Evolutionary conservation across 169 alveolate species (phyloP), one percentile per base, ranked within the genome.

Genomic region (Theileria sp.): DNA sequence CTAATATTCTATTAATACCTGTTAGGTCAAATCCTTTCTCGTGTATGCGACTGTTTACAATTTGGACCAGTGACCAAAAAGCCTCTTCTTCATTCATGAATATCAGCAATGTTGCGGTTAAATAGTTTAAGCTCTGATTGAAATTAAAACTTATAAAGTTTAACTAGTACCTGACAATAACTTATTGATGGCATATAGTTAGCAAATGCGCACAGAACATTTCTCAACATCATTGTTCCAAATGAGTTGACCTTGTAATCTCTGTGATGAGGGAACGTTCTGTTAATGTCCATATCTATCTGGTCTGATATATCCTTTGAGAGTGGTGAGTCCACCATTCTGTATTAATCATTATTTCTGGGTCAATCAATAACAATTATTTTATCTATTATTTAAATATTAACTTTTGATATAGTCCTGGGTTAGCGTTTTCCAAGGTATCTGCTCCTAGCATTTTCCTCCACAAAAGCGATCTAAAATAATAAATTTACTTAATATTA

Each of bases 131-230:
- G 65, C 94, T 90, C 88, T 90, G 71, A 9, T 10, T 6, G 71
- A 58, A 49, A 61, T n/a, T 49, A 3, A 65, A 30, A 23, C 6
- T 32, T 65, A 10, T 19, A 69, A 6, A 58, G 13, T n/a, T n/a
- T n/a, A n/a, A n/a, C n/a, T n/a, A 58, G 67, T 61, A 84, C 89
- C 69, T 92, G 96, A 80, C 96, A 93, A 76, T 94, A 94, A 28
- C 87, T 86, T 26, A 94, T 83, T 51, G 89, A 80, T 23, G 96
- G 96, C 74, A 87, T 87, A 60, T 91, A 91, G 49, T 87, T 88
- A 54, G 97, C 97, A 60, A 94, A 92, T 5, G 96, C 96, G 21
- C 76, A 89, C 87, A 94, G 70, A 17, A 94, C 95, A 68, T 89
- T 89, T 56, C 93, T 78, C 81, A 94, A 73, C 65, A 79, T 83